phyloP scores from a whole-genome alignment of 2,329 filamentous ascomycete species.

The Xylariaceae sp. region DNA sequence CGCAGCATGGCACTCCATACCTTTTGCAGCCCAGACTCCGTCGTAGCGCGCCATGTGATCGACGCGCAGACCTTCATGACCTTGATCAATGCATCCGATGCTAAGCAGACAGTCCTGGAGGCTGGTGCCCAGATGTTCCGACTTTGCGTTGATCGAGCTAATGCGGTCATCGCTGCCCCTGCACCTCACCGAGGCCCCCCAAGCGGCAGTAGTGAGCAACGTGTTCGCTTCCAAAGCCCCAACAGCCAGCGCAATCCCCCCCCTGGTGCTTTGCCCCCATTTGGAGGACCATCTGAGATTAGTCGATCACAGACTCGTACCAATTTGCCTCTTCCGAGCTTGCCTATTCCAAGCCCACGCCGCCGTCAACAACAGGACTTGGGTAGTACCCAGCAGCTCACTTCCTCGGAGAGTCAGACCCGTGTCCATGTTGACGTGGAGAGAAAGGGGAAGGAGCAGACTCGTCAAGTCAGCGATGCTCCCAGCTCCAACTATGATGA shows the following conservation, averaged over 20 bases:
- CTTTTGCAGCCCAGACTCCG: conserved; percentile 57
- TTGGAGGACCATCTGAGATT: too few relatives aligned
- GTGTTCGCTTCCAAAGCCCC: conserved; percentile 9
- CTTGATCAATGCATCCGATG: conserved; percentile 45
- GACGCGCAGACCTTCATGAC: conserved; percentile 52
- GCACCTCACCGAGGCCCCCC: background rate
- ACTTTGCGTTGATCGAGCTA: conserved; percentile 48
- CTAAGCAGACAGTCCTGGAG: conserved; percentile 44
- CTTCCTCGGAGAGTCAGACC: too few relatives aligned
- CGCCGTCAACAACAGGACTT: too few relatives aligned
- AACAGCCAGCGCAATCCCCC: background rate
- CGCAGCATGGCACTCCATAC: conserved; percentile 53
- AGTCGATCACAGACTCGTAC: too few relatives aligned
- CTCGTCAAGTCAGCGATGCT: too few relatives aligned
- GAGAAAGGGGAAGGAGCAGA: too few relatives aligned
- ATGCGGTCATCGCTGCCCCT: conserved; percentile 16
- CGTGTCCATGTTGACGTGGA: too few relatives aligned
- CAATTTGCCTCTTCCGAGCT: too few relatives aligned
- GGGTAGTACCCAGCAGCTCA: too few relatives aligned
- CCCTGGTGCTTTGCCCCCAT: too few relatives aligned
- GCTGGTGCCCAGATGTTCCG: conserved; percentile 56
- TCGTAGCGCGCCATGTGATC: conserved; percentile 56
- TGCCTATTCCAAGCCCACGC: too few relatives aligned
- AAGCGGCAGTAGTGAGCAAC: conserved; percentile 8
- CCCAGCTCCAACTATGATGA: too few relatives aligned